Percentiles rank a stretch among this genome's conserved stretches.
Evolutionary conservation across 495 filamentous ascomycete species (phyloP).

Genomic region (Glonium stellatum): DNA sequence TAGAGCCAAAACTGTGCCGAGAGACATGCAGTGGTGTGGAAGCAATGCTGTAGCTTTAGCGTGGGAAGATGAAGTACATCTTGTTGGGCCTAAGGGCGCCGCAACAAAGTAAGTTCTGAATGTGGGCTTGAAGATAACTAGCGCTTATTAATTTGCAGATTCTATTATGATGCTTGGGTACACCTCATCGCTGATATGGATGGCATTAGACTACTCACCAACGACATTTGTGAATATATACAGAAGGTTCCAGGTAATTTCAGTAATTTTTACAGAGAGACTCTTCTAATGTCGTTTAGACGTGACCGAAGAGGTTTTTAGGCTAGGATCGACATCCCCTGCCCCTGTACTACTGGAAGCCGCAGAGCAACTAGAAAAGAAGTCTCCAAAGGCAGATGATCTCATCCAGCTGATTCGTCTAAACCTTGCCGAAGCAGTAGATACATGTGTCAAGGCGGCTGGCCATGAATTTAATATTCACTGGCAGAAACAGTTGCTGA

Average conservation of each 20-base stretch:
- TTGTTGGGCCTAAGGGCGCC: constrained; percentile 77
- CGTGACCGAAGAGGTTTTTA: constrained; percentile 81
- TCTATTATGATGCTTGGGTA: constrained; percentile 84
- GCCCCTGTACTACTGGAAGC: constrained; percentile 90
- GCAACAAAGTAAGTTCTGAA: constrained; percentile 51
- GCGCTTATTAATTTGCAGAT: constrained; percentile 42
- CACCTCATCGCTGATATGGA: constrained; percentile 86
- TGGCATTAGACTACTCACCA: constrained; percentile 78
- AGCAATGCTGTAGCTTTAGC: constrained; percentile 90
- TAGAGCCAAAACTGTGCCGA: constrained; percentile 73
- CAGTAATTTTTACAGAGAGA: background rate
- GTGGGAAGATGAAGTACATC: constrained; percentile 97
- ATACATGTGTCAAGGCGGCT: constrained; percentile 83
- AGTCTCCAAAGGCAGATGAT: constrained; percentile 94
- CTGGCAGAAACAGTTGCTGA: constrained; percentile 92
- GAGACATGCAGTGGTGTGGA: constrained; percentile 90
- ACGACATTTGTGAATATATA: constrained; percentile 88
- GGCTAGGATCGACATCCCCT: constrained; percentile 75
- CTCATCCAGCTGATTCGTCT: constrained; percentile 89
- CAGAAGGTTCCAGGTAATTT: constrained; percentile 71
- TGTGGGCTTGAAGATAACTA: background rate
- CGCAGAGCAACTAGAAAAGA: constrained; percentile 80
- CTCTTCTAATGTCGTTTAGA: constrained; percentile 36
- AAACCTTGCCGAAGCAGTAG: constrained; percentile 82
- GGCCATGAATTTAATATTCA: constrained; percentile 82